Percentiles rank a stretch among this genome's conserved stretches.
Evolutionary conservation across 257 asterid genomes (phyloP).

Genomic region (Petunia secreta): DNA sequence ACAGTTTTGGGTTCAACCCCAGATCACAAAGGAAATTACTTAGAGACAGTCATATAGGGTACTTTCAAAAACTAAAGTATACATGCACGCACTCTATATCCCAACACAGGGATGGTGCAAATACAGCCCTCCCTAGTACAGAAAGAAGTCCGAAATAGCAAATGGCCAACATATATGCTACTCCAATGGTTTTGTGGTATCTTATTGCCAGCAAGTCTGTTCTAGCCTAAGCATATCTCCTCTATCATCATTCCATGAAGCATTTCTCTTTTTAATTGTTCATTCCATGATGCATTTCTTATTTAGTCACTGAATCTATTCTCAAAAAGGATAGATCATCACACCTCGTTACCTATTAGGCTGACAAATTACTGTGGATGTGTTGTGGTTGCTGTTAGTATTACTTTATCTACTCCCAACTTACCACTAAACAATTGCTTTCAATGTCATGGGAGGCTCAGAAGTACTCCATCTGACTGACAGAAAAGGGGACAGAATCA

Average conservation of each 20-base stretch:
- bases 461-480: background rate
- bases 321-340: too few species aligned
- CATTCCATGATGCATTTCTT: constrained; percentile 16
- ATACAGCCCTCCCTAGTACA: background rate
- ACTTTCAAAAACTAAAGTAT: background rate
- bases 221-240: background rate
- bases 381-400: background rate
- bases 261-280: background rate
- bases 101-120: constrained; percentile 1
- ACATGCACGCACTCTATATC: background rate
- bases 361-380: background rate
- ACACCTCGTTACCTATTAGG: background rate
- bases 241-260: background rate
- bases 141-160: constrained; percentile 10
- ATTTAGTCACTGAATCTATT: background rate
- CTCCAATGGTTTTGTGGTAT: background rate
- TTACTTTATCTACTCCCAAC: background rate
- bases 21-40: background rate
- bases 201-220: background rate
- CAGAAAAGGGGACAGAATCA: too few species aligned
- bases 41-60: background rate
- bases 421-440: background rate
- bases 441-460: background rate
- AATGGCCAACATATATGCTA: background rate
- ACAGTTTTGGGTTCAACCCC: background rate